Conservation (phyloP, 108 stramenopile species). For the Pseudonitzschia pungens region DNA sequence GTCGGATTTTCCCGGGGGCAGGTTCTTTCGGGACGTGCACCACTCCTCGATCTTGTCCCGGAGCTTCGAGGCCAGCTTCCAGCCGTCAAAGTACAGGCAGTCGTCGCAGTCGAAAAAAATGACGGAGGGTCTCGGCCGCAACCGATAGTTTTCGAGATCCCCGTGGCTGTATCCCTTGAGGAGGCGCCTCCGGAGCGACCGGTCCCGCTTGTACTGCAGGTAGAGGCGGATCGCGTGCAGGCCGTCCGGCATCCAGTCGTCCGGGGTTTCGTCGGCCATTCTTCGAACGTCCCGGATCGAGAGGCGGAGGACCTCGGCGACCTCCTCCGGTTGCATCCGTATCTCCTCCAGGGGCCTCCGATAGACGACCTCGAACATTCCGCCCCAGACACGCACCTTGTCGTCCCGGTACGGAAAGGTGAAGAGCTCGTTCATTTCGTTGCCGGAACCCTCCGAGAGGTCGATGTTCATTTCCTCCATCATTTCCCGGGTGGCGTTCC, state of each 20-base stretch:
- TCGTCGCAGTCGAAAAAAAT: conserved; percentile 84
- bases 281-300: conserved; percentile 30
- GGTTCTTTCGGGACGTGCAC: conserved; percentile 37
- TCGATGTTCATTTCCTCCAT: conserved; percentile 67
- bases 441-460: conserved; percentile 5
- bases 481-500: conserved; percentile 57
- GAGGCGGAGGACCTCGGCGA: conserved; percentile 42
- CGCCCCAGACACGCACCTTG: conserved; percentile 54
- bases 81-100: conserved; percentile 69
- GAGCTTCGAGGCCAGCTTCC: conserved; percentile 52
- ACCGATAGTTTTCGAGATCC: conserved; percentile 34
- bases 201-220: conserved; percentile 25
- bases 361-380: conserved; percentile 48
- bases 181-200: conserved; percentile 23
- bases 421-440: conserved; percentile 25
- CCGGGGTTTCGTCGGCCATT: conserved; percentile 25
- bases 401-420: conserved; percentile 67
- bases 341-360: conserved; percentile 36
- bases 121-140: conserved; percentile 43
- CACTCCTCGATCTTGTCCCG: conserved; percentile 66
- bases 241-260: conserved; percentile 55
- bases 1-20: conserved; percentile 55
- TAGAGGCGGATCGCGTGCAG: conserved; percentile 51
- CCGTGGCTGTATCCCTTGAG: conserved; percentile 39
- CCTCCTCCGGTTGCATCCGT: conserved; percentile 48